phyloP scores from a whole-genome alignment of 345 rosid genomes.

The Excoecaria agallocha region DNA sequence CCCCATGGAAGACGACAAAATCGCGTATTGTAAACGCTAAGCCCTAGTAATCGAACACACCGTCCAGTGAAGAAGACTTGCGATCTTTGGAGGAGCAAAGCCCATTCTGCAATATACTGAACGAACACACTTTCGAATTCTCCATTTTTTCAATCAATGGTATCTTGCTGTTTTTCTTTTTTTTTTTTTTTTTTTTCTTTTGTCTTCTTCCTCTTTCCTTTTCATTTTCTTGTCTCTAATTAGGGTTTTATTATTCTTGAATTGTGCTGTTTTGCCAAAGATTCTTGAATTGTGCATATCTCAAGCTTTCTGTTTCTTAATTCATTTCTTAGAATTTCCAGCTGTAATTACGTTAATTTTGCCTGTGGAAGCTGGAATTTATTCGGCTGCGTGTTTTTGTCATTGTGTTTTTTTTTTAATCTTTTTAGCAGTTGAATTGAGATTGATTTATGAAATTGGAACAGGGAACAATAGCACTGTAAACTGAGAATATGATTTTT shows the following conservation, averaged over 20 bases:
- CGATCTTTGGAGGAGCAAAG: neutral
- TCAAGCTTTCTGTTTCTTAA: neutral
- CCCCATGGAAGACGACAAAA: neutral
- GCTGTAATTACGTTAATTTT: neutral
- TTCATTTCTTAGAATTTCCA: neutral
- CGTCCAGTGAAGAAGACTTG: neutral
- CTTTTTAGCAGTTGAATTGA: neutral
- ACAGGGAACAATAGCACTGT: neutral
- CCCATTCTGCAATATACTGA: no score
- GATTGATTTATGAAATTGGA: neutral
- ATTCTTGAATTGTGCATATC: no score
- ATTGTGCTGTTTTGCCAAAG: no score
- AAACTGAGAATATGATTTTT: neutral
- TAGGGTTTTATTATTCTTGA: neutral
- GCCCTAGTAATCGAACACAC: neutral
- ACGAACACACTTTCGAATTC: neutral
- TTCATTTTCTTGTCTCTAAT: neutral
- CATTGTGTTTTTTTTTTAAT: neutral
- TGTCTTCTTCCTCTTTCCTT: no score
- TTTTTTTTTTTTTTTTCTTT: no score
- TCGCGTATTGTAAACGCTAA: conserved; percentile 1
- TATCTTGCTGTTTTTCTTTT: neutral
- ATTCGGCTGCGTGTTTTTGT: neutral
- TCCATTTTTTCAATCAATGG: neutral
- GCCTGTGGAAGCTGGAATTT: neutral